phyloP scores from a whole-genome alignment of 1,284 basidiomycete species.

The Limonomyces culmigenus region DNA sequence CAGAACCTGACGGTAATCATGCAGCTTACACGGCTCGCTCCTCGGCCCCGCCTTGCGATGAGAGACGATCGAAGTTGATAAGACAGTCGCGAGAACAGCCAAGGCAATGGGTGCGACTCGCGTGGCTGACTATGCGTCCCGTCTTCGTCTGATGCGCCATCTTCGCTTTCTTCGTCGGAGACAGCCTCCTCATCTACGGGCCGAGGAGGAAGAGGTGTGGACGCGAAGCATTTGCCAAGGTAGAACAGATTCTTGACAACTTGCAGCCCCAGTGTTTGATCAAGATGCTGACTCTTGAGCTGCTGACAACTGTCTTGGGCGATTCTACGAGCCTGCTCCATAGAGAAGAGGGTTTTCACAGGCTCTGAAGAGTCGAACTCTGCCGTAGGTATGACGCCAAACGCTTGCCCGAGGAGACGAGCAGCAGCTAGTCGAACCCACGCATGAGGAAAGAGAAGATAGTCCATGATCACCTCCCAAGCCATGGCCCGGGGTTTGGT shows the following conservation, averaged over 20 bases:
- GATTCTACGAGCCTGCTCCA: conserved; percentile 44
- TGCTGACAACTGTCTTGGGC: conserved; percentile 69
- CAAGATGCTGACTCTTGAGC: conserved; percentile 70
- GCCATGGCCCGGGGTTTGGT: conserved; percentile 24
- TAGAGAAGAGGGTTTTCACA: conserved; percentile 30
- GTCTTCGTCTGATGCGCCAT: conserved; percentile 14
- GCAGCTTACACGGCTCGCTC: conserved; percentile 26
- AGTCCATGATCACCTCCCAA: conserved; percentile 49
- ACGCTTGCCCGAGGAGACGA: conserved; percentile 62
- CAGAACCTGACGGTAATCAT: not conserved
- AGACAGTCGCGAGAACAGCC: conserved; percentile 89
- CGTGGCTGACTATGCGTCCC: conserved; percentile 7
- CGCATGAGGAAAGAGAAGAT: conserved; percentile 82
- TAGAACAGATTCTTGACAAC: conserved; percentile 92
- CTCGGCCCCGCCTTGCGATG: conserved; percentile 43
- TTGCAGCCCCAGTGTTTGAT: conserved; percentile 66
- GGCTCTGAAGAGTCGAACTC: conserved; percentile 17
- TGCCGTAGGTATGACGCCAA: conserved; percentile 29
- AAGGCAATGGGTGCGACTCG: conserved; percentile 55
- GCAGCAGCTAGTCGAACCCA: conserved; percentile 85
- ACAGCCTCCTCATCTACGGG: conserved; percentile 15
- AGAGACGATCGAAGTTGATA: conserved; percentile 70
- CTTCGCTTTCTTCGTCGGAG: conserved; percentile 12
- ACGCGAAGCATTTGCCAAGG: conserved; percentile 69
- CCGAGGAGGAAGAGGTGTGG: conserved; percentile 15